Evolutionary conservation across 106 monocot genomes (phyloP).

Genomic region (Apostasia shenzhenica): DNA sequence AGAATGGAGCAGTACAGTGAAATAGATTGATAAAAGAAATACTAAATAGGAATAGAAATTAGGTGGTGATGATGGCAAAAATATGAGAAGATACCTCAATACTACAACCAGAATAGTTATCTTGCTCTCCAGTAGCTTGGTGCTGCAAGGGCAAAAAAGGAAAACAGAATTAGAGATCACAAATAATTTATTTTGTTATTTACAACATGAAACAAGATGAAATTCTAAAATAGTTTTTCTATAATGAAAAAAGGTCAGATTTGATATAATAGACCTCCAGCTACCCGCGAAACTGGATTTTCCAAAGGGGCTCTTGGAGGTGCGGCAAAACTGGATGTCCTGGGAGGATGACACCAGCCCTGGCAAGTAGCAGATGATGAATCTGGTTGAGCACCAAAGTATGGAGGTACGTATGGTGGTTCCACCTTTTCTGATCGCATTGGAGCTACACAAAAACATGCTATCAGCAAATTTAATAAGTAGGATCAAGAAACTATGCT

Average conservation of each 20-base stretch:
- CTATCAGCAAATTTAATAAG: background rate
- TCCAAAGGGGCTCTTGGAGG: constrained; percentile 40
- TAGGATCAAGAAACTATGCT: no score
- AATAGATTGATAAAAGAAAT: no score
- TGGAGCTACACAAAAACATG: constrained; percentile 16
- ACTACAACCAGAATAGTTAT: constrained; percentile 16
- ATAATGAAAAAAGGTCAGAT: background rate
- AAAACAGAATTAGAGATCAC: background rate
- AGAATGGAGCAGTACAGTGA: background rate
- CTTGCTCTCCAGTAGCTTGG: constrained; percentile 70
- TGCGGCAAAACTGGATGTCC: constrained; percentile 37
- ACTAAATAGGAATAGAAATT: no score
- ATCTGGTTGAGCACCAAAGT: constrained; percentile 45
- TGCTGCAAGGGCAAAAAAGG: constrained; percentile 28
- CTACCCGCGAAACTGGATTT: constrained; percentile 26
- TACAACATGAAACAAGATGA: no score
- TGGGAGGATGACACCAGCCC: constrained; percentile 56
- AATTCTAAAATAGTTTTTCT: no score
- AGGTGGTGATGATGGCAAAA: no score
- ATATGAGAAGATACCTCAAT: background rate
- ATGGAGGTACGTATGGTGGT: constrained; percentile 14
- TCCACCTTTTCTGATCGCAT: constrained; percentile 28
- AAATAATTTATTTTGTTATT: no score
- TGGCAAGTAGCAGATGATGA: constrained; percentile 28
- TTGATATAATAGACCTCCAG: constrained; percentile 43